Base-by-base conservation (phyloP, 805 yeast genomes). In the Starmerella tilneyi region DNA sequence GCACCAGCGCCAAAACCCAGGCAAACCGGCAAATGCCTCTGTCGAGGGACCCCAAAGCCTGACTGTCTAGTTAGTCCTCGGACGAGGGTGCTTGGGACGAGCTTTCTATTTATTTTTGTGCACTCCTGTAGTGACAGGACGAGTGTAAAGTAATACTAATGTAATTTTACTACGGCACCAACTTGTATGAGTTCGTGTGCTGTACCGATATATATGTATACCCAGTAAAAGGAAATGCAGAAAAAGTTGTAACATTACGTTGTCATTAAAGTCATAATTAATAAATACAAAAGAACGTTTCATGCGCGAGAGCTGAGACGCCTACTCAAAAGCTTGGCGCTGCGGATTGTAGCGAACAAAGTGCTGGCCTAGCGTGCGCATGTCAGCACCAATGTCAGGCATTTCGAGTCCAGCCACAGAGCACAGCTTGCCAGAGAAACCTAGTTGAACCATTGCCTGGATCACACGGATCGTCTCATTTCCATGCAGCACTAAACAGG, bases 381-480 rank as follows among this genome's bases (percentile, higher is more conserved):
- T 17, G 19, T 54, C 55, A 4, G 41, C 49, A 16, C 46, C 54
- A 23, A 51, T 47, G 22, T 52, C 55, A 2, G 57, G 57, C 16
- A 54, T 44, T 6, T 29, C 20, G 4, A 54, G 41, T 11, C 56
- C 56, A 3, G 49, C 43, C 4, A 41, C 46, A 2, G 33, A 20
- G 8, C 38, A 39, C 15, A 43, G 13, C 5, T 49, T 44, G 9
- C 51, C 50, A 9, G 33, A 27, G 22, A 16, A 41, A 12, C 53
- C 49, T 12, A 48, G 54, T 23, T 23, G 42, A 3, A 50, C 46
- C 50, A 43, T 36, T 19, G 42, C 20, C 19, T 42, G 16, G 26
- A 41, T 29, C 2, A 50, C 46, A 9, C 51, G 41, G 13, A 27
- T 20, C 20, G 28, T 22, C 17, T 43, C 47, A 29, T 37, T 24